Base-by-base conservation (phyloP, 306 rosid genomes). In the Mimosa bimucronata region DNA sequence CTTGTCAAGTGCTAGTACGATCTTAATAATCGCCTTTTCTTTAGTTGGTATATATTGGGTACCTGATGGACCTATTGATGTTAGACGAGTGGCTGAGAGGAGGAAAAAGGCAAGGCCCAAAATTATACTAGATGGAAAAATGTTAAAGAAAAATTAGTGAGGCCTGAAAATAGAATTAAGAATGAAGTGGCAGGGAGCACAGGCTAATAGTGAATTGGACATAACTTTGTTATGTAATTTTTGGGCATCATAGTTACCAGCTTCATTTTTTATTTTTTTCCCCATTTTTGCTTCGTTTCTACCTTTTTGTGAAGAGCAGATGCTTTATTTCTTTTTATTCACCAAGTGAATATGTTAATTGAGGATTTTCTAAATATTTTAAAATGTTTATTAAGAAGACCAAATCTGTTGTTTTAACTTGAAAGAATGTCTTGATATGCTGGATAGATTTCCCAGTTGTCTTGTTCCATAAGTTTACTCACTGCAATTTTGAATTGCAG, bases 401-500 rank as follows among this genome's bases (percentile, higher is more conserved):
- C 14, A 6, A 69, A 11, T 38, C 6, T 40, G 30, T 41, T 69
- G n/a, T 69, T 69, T 69, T 45, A 23, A 21, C n/a, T 12, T 69
- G 55, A 21, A 68, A 28, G 55, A 16, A 38, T 41, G 55, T 14
- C 12, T 70, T 58, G 15, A 38, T 19, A 7, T 62, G 41, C 65
- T 70, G 38, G 23, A 28, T 75, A 34, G 26, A 79, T 71, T 74
- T 65, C 40, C 69, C 38, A 10, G n/a, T 28, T 57, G 41, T 66
- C 42, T 75, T 53, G 40, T 76, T 52, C 52, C 37, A 26, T 61
- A 67, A 50, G 77, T 25, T 74, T 74, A 70, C 78, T 67, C 30
- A 42, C 42, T 71, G 71, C 82, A 79, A 72, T 80, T 87, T 65
- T 87, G 71, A 55, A 45, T 80, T 89, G 84, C 97, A 92, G 98